Base-by-base conservation (phyloP, 2,329 filamentous ascomycete genomes). In the Bipolaris bicolor region DNA sequence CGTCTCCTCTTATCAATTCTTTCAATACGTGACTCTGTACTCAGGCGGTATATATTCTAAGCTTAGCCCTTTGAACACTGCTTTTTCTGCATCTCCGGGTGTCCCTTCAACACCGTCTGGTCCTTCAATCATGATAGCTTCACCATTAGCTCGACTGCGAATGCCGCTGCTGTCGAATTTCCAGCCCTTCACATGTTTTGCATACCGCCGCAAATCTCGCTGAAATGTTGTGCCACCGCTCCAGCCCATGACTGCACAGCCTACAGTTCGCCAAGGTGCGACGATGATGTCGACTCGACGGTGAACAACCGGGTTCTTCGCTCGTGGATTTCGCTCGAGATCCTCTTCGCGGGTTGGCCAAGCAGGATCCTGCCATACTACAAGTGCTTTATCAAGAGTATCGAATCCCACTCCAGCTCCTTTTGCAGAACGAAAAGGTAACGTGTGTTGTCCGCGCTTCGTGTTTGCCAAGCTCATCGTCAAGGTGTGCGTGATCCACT, bases 131-230 rank as follows among this genome's bases (percentile, higher is more conserved):
- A 95, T 88, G n/a, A 88, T 69, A 0, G 94, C 84, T 80, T 88
- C 88, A 3, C 90, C 91, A 52, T 87, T 86, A 7, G 69, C 75
- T 7, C 88, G 82, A 67, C 86, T 87, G 43, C 92, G 83, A 10
- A 97, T 85, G 0, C 95, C 95, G 68, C 91, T 96, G 61, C 90
- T 95, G 72, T 97, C 93, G 71, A 98, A 98, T 74, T 95, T 96
- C 82, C 91, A 88, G 0, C 81, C 81, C 67, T 85, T 88, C 55
- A 84, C 81, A 36, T 87, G 83, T 75, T 91, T 93, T 59, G 89
- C 91, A 76, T 94, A 96, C 33, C 88, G 81, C 39, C 94, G 82
- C 52, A 98, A 74, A 74, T 98, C 95, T 22, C 94, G 82, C 79
- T 97, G 87, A 65, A 97, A 98, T 0, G 92, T 97, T 0, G 89